Percentiles rank a stretch among this genome's conserved stretches.
These are phyloP conservation scores for Penicillium sp. DNA, from an alignment of 2,329 filamentous ascomycete genomes.

Conservation along the genomic window DNA sequence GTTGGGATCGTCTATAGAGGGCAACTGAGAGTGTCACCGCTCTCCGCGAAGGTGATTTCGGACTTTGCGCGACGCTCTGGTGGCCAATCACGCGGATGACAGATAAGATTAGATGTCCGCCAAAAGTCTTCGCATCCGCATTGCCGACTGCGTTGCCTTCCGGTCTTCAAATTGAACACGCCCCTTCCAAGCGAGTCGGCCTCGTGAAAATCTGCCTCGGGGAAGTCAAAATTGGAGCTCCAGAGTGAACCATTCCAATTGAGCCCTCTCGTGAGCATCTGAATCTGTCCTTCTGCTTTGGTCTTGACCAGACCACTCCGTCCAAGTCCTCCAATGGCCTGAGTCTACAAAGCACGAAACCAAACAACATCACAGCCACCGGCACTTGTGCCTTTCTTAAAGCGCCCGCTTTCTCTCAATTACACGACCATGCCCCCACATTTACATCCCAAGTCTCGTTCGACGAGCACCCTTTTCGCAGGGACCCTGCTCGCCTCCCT, in stretches of 20 bases:
- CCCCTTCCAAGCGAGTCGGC: no score
- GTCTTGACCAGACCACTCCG: slow-evolving; percentile 2
- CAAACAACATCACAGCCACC: slow-evolving; percentile 2
- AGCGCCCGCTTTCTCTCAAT: slow-evolving; percentile 14
- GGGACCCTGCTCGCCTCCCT: slow-evolving; percentile 87
- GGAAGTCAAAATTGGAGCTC: no score
- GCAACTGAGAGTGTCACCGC: no score
- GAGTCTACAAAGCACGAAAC: slow-evolving; percentile 11
- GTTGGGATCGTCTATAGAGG: no score
- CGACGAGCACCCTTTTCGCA: slow-evolving; percentile 90
- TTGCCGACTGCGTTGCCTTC: no score
- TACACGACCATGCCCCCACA: slow-evolving; percentile 63
- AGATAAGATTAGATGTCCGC: slow-evolving; percentile 40
- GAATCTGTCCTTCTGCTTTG: background rate
- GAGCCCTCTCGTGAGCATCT: slow-evolving; percentile 1
- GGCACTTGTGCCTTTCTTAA: no score
- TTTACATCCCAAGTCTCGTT: slow-evolving; percentile 86
- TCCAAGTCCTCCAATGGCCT: slow-evolving; percentile 16
- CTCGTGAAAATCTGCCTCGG: no score
- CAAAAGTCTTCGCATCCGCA: slow-evolving; percentile 20
- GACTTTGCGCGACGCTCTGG: slow-evolving; percentile 11
- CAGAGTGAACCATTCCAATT: slow-evolving; percentile 9
- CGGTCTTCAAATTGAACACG: no score
- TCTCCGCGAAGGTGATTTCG: background rate
- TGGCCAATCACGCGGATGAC: slow-evolving; percentile 23